Evolutionary conservation across 2,329 filamentous ascomycete species (phyloP).

Genomic region (Fusarium xyrophilum): DNA sequence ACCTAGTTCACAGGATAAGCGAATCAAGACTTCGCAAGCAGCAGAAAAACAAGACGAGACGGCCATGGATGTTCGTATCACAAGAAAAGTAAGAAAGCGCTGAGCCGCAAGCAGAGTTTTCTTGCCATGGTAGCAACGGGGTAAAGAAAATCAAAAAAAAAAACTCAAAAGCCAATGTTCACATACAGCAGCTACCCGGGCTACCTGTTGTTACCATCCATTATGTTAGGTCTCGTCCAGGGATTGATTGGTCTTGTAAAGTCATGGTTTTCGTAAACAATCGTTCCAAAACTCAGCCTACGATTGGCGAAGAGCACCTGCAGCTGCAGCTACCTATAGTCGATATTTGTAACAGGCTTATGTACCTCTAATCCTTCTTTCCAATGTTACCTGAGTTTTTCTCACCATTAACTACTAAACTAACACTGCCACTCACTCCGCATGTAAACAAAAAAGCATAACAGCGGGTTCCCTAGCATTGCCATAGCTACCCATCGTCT

Average conservation of each 20-base stretch:
- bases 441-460: conserved; percentile 32
- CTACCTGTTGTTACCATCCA: conserved; percentile 26
- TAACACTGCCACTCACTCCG: neutral
- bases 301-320: conserved; percentile 22
- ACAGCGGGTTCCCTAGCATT: conserved; percentile 23
- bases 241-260: neutral
- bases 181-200: conserved; percentile 13
- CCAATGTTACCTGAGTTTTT: neutral
- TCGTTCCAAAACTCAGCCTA: neutral
- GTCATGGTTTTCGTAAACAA: conserved; percentile 31
- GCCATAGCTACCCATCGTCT: conserved; percentile 13
- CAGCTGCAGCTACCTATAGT: conserved; percentile 6
- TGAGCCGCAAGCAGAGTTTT: conserved; percentile 32
- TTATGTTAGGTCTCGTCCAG: neutral
- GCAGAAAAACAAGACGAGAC: conserved; percentile 11
- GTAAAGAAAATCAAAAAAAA: neutral
- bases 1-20: conserved; percentile 19
- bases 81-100: neutral
- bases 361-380: conserved; percentile 16
- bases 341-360: conserved; percentile 12
- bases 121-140: neutral
- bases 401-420: conserved; percentile 2
- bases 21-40: conserved; percentile 24
- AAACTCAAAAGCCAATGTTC: conserved; percentile 10
- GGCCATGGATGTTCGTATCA: conserved; percentile 10